Evolutionary conservation across 2,329 filamentous ascomycete genomes (phyloP), one percentile per base, ranked within the genome.

Genomic region (Cercospora brassicicola): DNA sequence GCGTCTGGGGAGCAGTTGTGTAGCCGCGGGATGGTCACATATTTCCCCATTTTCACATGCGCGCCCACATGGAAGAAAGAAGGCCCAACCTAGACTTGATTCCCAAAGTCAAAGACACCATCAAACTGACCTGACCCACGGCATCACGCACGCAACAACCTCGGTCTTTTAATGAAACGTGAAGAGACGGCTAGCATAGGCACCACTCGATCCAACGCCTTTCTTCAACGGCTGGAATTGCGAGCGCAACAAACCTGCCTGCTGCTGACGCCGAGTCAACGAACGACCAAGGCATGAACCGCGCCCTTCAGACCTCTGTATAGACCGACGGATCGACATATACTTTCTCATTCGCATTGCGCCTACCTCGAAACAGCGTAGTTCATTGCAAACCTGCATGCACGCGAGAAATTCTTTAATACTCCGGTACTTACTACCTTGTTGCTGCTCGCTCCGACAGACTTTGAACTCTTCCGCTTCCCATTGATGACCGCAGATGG

Each of bases 271-370:
- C 48, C 23, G 48, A 55, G 48, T 55, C 48, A 28, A 55, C 13
- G 48, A 55, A 55, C 48, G 23, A 55, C 48, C 48, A 55, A 55
- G 48, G 48, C 48, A 55, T 55, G 48, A 55, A 55, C 48, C 23
- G 23, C 48, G 23, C 48, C 48, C 48, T 55, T 55, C 48, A 55
- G 48, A 55, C 26, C 26, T 55, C 48, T 55, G 23, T 36, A 48
- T 45, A 31, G 20, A 62, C 59, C n/a, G 36, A 39, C 28, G 13
- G 63, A 65, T 65, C 63, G 63, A 55, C 63, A 60, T 65, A 65
- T 65, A 51, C 28, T 36, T 64, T 28, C 36, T 59, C 53, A 15
- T 56, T 51, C 55, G 60, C 63, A 30, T 65, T 42, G 63, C 51
- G 62, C 51, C 39, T 64, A 23, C 15, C 45, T 28, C 15, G 31